phyloP scores from a whole-genome alignment of 179 eudicot genomes.

The Camellia oleifera region DNA sequence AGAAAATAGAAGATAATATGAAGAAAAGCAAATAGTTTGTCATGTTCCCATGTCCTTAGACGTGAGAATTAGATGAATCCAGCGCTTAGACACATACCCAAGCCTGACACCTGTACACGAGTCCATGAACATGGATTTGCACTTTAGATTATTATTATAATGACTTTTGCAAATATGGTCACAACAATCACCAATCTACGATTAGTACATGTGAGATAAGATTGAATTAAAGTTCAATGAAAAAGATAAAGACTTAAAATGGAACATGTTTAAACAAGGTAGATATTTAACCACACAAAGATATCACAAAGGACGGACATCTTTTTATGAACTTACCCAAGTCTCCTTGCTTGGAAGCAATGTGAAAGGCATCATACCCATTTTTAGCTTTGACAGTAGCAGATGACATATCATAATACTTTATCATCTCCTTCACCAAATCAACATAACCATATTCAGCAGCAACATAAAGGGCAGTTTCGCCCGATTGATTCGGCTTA shows the following conservation, averaged over 20 bases:
- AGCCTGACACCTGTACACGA: too few relatives aligned
- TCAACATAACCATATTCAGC: slow-evolving; percentile 48
- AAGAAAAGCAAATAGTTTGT: too few relatives aligned
- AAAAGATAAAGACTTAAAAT: background rate
- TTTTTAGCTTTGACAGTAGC: slow-evolving; percentile 48
- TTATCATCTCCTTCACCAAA: slow-evolving; percentile 40
- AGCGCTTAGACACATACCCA: too few relatives aligned
- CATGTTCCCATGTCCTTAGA: too few relatives aligned
- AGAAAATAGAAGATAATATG: too few relatives aligned
- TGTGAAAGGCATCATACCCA: slow-evolving; percentile 56
- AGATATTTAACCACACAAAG: background rate
- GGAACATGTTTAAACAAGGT: background rate
- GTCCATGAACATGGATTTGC: too few relatives aligned
- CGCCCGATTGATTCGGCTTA: slow-evolving; percentile 51
- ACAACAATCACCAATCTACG: background rate
- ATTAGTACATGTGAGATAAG: background rate
- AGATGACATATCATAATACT: slow-evolving; percentile 35
- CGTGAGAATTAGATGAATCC: too few relatives aligned
- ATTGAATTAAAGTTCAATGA: background rate
- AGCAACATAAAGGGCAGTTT: slow-evolving; percentile 55
- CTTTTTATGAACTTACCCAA: slow-evolving; percentile 30
- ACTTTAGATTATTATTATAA: background rate
- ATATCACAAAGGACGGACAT: background rate
- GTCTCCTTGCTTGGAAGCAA: slow-evolving; percentile 56
- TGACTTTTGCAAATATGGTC: background rate